phyloP scores from a whole-genome alignment of 2,329 filamentous ascomycete species.

The Clathrospora elynae region DNA sequence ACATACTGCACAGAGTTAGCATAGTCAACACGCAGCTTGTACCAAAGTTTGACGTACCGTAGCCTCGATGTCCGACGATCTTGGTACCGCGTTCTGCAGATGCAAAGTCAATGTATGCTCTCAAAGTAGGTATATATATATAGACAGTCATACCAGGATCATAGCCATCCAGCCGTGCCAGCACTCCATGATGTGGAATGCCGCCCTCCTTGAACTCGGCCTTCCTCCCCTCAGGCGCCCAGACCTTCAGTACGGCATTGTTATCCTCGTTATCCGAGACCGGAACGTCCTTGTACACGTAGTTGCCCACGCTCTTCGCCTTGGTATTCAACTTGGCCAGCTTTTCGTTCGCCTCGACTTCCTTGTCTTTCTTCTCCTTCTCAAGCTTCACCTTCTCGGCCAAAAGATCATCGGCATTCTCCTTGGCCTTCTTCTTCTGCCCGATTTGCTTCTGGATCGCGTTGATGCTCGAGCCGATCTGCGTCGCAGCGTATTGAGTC shows the following conservation, averaged over 20 bases:
- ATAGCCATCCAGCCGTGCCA: constrained; percentile 85
- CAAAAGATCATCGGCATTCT: constrained; percentile 80
- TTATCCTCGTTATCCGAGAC: constrained; percentile 86
- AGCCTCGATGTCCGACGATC: constrained; percentile 91
- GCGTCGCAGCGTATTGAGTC: constrained; percentile 77
- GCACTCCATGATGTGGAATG: constrained; percentile 93
- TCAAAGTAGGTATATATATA: too few species aligned
- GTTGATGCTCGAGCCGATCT: constrained; percentile 85
- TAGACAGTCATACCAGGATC: too few species aligned
- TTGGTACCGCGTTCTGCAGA: constrained; percentile 78
- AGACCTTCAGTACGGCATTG: constrained; percentile 76
- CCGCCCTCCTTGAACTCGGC: constrained; percentile 78
- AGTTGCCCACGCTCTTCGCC: constrained; percentile 83
- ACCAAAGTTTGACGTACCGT: too few species aligned
- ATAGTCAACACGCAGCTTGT: too few species aligned
- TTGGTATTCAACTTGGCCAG: constrained; percentile 75
- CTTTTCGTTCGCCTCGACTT: constrained; percentile 76
- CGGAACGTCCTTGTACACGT: constrained; percentile 87
- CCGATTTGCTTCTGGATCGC: constrained; percentile 88
- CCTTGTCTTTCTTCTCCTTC: constrained; percentile 79
- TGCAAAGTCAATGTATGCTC: too few species aligned
- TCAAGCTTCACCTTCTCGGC: constrained; percentile 77
- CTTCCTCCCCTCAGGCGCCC: constrained; percentile 75
- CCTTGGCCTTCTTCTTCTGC: constrained; percentile 87
- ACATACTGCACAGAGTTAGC: too few species aligned